Conservation (phyloP, 1,139 yeast species). For the Sugiyamaella paludigena region DNA sequence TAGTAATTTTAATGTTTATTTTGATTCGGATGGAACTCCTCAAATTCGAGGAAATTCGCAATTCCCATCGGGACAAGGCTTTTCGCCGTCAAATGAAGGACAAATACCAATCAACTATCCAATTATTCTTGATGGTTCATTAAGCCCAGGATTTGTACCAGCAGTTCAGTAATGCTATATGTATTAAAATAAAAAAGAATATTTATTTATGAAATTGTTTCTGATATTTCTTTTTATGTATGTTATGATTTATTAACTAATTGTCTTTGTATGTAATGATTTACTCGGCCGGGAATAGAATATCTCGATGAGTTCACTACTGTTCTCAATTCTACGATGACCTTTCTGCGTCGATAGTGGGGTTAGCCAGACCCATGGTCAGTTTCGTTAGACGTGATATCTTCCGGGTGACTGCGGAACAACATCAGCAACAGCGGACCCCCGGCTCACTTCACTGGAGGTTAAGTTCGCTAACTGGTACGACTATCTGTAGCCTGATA, state of each 20-base stretch:
- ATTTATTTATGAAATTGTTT: background rate
- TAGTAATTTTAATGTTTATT: no score
- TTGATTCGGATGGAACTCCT: background rate
- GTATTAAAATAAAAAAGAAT: background rate
- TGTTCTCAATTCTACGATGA: no score
- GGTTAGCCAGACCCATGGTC: no score
- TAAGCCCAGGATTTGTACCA: conserved; percentile 20
- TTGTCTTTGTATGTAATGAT: background rate
- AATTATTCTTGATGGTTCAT: conserved; percentile 19
- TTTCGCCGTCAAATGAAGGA: background rate
- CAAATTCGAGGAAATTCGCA: background rate
- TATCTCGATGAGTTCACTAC: no score
- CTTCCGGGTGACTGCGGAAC: no score
- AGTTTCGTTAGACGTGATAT: no score
- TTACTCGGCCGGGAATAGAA: background rate
- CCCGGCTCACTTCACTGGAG: no score
- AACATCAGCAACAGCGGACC: no score
- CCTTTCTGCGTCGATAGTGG: no score
- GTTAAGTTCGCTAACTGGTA: no score
- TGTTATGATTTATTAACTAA: background rate
- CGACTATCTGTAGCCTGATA: no score
- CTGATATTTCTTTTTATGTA: background rate
- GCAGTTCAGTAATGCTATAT: conserved; percentile 7
- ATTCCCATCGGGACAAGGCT: no score
- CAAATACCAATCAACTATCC: conserved; percentile 16